Evolutionary conservation across 352 stramenopile genomes (phyloP).

Genomic region (Globisporangium viniferum): DNA sequence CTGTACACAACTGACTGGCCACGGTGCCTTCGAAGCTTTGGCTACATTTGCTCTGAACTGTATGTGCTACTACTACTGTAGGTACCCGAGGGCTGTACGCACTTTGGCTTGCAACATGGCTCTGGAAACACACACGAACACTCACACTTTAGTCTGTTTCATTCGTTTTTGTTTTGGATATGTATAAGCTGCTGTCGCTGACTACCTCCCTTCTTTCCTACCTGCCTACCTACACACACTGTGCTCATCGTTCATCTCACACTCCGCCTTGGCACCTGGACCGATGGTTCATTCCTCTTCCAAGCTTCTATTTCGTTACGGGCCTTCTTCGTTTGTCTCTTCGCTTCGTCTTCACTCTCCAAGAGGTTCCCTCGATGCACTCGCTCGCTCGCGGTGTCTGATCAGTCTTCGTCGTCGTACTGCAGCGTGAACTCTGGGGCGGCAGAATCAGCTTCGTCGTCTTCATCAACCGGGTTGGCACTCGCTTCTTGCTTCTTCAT

Average conservation of each 20-base stretch:
- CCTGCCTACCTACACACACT: not conserved
- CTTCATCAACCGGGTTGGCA: conserved; percentile 30
- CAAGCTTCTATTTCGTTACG: not conserved
- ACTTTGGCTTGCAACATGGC: not conserved
- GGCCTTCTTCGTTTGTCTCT: not conserved
- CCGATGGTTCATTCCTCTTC: not conserved
- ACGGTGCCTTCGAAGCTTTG: not conserved
- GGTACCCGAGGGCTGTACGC: not conserved
- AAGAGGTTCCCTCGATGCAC: not conserved
- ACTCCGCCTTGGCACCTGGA: not conserved
- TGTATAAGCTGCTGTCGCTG: not conserved
- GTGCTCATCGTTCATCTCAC: not conserved
- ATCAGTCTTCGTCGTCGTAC: conserved; percentile 76
- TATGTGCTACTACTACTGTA: not conserved
- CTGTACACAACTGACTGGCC: not conserved
- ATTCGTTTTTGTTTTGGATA: not conserved
- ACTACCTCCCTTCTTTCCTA: not conserved
- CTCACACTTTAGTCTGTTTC: not conserved
- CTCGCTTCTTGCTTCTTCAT: not conserved
- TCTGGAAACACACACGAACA: not conserved
- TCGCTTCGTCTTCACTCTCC: not conserved
- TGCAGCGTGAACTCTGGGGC: conserved; percentile 71
- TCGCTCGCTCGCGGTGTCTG: not conserved
- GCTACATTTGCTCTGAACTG: not conserved
- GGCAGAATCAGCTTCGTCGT: conserved; percentile 54